A percentile compares a stretch with the other conserved stretches of the same genome.
phyloP scores from a whole-genome alignment of 1,139 yeast species.

The Candida labiduridarum region DNA sequence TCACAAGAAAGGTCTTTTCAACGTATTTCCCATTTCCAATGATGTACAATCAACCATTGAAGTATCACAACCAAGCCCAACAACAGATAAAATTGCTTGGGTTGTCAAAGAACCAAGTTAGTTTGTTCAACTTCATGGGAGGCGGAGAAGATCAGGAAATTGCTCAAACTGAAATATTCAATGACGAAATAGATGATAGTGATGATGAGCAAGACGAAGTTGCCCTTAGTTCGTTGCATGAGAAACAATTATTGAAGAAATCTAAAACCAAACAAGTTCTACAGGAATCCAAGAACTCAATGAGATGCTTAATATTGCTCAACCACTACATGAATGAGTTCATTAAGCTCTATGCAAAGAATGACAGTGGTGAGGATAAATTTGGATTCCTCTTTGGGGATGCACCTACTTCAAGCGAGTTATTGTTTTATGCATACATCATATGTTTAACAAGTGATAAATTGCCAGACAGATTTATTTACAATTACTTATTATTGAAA shows the following conservation, averaged over 20 bases:
- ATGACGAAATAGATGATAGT: conserved; percentile 22
- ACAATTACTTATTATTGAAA: conserved; percentile 30
- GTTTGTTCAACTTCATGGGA: conserved; percentile 26
- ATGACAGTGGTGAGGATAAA: conserved; percentile 10
- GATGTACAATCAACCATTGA: conserved; percentile 78
- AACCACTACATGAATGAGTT: conserved; percentile 35
- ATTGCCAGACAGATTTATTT: conserved; percentile 49
- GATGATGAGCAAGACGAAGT: conserved; percentile 27
- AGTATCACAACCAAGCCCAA: conserved; percentile 52
- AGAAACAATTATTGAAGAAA: conserved; percentile 46
- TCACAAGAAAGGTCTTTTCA: conserved; percentile 63
- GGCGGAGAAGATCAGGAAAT: conserved; percentile 15
- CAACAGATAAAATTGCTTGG: conserved; percentile 45
- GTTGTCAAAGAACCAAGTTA: conserved; percentile 28
- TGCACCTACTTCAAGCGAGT: conserved; percentile 16
- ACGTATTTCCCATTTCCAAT: conserved; percentile 74
- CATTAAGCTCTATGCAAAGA: conserved; percentile 20
- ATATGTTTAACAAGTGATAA: conserved; percentile 32
- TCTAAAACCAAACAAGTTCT: conserved; percentile 43
- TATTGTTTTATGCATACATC: conserved; percentile 44
- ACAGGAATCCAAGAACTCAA: conserved; percentile 53
- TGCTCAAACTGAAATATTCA: conserved; percentile 32
- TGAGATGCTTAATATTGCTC: conserved; percentile 51
- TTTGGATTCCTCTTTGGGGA: conserved; percentile 13
- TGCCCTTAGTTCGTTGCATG: conserved; percentile 54